Evolutionary conservation across 371 early-diverging fungal genomes (phyloP), one percentile per base, ranked within the genome.

Genomic region (Dinochytrium kinnereticum): DNA sequence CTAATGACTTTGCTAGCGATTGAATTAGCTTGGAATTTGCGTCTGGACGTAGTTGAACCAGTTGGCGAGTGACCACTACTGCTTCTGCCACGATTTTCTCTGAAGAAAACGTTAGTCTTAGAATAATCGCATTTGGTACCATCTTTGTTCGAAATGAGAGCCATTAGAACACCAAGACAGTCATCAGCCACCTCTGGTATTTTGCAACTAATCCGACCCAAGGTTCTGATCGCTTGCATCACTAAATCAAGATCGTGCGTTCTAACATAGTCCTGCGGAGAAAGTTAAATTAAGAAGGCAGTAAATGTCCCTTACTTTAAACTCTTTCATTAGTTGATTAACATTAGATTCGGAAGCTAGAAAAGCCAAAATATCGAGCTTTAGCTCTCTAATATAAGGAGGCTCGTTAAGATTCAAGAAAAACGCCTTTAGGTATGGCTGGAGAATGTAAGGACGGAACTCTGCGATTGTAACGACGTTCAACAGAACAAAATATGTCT

Each of bases 341-440:
- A 88, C 88, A 80, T 91, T 92, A 50, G 76, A 75, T 70, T 89
- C 89, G 1, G 82, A 85, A 1, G 88, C 92, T 28, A 95, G 82
- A 31, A 85, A 77, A 3, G 90, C 91, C 75, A 97, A 72, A 30
- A 97, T 94, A 33, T 94, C 92, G 64, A 98, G 81, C 79, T 97
- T 96, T 59, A 92, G 79, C 68, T 92, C 87, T 40, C 94, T 90
- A 64, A 94, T 88, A 77, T 90, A 90, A 13, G 84, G 85, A 21
- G 93, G 88, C 68, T 97, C 98, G 2, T 89, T 85, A 0, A 92
- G 88, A 49, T 90, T 91, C 10, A 94, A 89, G 78, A 90, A 95
- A 77, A 97, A 97, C 73, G 88, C 89, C 49, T 89, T 90, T 26
- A 92, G 74, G 71, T 89, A 88, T 10, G 91, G 87, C 69, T 88